Evolutionary conservation across 306 rosid species (phyloP).

Genomic region (Aeschynomene evenia): DNA sequence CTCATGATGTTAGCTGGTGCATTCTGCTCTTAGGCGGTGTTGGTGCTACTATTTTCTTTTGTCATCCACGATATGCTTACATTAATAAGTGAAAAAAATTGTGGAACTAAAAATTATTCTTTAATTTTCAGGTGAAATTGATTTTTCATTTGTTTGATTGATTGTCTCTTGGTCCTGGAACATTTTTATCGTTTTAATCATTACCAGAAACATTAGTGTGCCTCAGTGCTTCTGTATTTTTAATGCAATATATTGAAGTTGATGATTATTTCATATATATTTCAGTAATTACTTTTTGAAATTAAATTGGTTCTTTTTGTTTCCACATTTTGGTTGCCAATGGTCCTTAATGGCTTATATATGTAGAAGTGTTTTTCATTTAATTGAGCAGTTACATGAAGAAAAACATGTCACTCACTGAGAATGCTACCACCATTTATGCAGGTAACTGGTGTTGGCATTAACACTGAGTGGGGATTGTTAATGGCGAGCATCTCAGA

Average conservation of each 20-base stretch:
- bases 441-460: conserved; percentile 96
- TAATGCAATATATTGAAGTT: conserved; percentile 12
- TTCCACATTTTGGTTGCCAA: conserved; percentile 7
- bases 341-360: not conserved
- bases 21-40: conserved; percentile 4
- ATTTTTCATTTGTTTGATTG: conserved; percentile 4
- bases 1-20: not conserved
- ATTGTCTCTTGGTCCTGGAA: not conserved
- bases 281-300: not conserved
- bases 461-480: conserved; percentile 99
- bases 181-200: not conserved
- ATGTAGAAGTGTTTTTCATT: conserved; percentile 3
- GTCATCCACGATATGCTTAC: not conserved
- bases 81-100: conserved; percentile 11
- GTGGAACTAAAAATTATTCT: not conserved
- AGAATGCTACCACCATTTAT: conserved; percentile 23
- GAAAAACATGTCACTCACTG: not conserved
- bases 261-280: not conserved
- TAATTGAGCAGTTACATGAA: conserved; percentile 8
- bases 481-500: conserved; percentile 99
- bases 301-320: too few species aligned
- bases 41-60: not conserved
- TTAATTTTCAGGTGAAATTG: not conserved
- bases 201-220: not conserved
- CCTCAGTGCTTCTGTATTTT: not conserved